Base-by-base conservation (phyloP, 306 rosid species). In the Prinsepia uniflora region DNA sequence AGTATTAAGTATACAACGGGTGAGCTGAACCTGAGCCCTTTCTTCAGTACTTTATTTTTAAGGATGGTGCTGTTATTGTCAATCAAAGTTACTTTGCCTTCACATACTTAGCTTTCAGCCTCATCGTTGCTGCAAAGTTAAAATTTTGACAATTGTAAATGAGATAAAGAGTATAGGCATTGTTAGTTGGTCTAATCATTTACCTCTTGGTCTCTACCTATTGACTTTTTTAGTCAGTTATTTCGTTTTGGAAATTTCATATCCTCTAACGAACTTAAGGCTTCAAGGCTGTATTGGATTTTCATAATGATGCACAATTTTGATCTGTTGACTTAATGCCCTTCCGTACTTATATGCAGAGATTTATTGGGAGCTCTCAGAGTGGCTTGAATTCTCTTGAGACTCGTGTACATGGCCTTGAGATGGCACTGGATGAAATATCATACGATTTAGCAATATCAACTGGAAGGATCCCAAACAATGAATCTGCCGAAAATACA, bases 321-420 rank as follows among this genome's bases (percentile, higher is more conserved):
- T 69, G 44, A 50, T 41, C 18, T 75, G 82, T 79, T 76, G 60
- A 83, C 81, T 63, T 42, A 34, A n/a, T 70, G 52, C 71, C 56
- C 7, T 63, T 9, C 56, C 80, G 63, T 36, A 56, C 65, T 67
- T 83, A 68, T 73, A 19, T 76, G 42, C 63, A 94, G 99, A 91
- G 91, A 75, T 94, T 94, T 84, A 91, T 91, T 66, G 99, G 97
- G 78, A 94, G 87, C 85, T 94, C 97, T 39, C 96, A 89, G 66
- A 91, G 77, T 64, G 99, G 97, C 56, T 71, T 94, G 86, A 89
- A 85, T 78, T 87, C 91, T 52, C 80, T 94, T 70, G 96, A 94
- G 88, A 82, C 88, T 63, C 99, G 99, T 36, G 99, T 94, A 54
- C 60, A 78, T 79, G 99, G 99, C 45, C 80, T 94, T 61, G 99